phyloP scores from a whole-genome alignment of 257 asterid species.

The Fraxinus anomala region DNA sequence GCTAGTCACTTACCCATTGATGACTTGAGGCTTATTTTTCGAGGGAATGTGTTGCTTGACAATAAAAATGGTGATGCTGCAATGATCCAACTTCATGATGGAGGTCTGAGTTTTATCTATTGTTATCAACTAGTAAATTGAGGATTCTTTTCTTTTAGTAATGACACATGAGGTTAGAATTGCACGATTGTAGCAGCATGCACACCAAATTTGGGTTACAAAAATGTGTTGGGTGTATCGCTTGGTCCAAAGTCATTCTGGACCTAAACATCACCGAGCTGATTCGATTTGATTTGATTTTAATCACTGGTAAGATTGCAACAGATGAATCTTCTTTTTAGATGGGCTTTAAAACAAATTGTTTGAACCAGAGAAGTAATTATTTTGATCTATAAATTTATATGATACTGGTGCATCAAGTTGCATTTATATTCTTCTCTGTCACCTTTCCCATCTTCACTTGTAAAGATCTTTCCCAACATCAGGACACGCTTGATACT shows the following conservation, averaged over 20 bases:
- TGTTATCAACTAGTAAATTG: constrained; percentile 3
- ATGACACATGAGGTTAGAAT: constrained; percentile 17
- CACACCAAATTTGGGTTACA: background rate
- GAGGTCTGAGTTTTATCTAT: constrained; percentile 48
- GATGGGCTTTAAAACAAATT: constrained; percentile 14
- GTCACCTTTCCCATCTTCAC: background rate
- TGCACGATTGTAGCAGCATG: background rate
- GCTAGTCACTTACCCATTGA: constrained; percentile 50
- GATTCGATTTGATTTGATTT: background rate
- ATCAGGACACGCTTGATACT: constrained; percentile 14
- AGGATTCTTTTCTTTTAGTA: constrained; percentile 21
- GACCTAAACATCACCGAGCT: constrained; percentile 12
- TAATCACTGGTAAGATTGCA: constrained; percentile 5
- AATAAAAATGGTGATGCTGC: constrained; percentile 49
- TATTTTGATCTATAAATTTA: background rate
- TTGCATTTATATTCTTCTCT: constrained; percentile 9
- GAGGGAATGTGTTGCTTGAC: constrained; percentile 73
- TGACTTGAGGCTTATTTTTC: constrained; percentile 65
- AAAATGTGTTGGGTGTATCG: background rate
- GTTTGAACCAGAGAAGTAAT: background rate
- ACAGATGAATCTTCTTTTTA: background rate
- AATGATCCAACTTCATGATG: constrained; percentile 50
- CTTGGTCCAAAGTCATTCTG: constrained; percentile 7
- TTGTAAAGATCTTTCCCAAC: background rate
- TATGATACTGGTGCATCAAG: constrained; percentile 14